Evolutionary conservation across 192 early-diverging fungal genomes (phyloP), one percentile per base, ranked within the genome.

Genomic region (Fimicolochytrium jonesii): DNA sequence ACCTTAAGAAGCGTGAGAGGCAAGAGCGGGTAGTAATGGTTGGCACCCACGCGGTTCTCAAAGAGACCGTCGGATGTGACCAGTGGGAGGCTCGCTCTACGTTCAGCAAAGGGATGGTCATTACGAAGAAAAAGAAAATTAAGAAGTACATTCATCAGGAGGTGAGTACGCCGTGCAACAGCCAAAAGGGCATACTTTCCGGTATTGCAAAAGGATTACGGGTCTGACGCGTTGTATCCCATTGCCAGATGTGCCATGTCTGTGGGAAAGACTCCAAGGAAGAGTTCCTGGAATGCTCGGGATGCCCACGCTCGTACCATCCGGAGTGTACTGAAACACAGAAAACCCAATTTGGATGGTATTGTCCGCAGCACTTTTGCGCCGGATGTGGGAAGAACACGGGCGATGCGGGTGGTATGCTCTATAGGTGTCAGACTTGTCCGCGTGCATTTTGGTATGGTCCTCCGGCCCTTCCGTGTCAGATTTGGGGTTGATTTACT

Each of bases 391-490:
- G 43, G 4, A 72, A 61, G 11, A 69, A 59, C 37, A 69, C 70
- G 0, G 54, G 57, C 31, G 66, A 68, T 39, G 74, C 74, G 6
- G 74, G 74, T 13, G 74, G 74, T 10, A 43, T 76, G 53, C 70
- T 76, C 17, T 76, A 68, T 54, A 53, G 74, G n/a, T 76, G 74
- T 60, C 63, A 59, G 29, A 46, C 64, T 10, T 76, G 74, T 45
- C 55, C 74, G 35, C 53, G 56, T 22, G 43, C 74, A 1, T 66
- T 42, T 32, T 66, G 44, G 45, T 61, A 61, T 17, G 56, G 17
- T n/a, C n/a, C n/a, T n/a, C n/a, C n/a, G n/a, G n/a, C 13, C 33
- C 11, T 4, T 34, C 0, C 23, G 13, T 36, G 31, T 55, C 1
- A 31, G 13, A 28, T 50, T 20, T 1, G 18, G 15, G 25, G 15